A percentile compares a stretch with the other conserved stretches of the same genome.
phyloP scores from a whole-genome alignment of 2,329 filamentous ascomycete species.

The Paraphaeosphaeria sporulosa region DNA sequence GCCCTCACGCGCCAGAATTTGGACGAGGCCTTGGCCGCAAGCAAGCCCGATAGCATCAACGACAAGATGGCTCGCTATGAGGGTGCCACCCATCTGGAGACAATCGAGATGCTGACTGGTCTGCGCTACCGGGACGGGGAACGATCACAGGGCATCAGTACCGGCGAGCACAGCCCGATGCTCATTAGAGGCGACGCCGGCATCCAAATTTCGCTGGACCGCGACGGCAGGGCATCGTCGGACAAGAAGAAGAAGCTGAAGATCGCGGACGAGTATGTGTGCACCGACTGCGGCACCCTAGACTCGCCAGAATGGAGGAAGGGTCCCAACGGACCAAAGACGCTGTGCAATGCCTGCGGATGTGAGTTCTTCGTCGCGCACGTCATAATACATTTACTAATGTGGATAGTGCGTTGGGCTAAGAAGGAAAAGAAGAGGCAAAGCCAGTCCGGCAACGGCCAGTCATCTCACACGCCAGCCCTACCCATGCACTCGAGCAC shows the following conservation, averaged over 20 bases:
- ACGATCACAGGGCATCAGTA: slow-evolving; percentile 85
- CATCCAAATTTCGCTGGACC: slow-evolving; percentile 82
- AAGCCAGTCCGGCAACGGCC: slow-evolving; percentile 20
- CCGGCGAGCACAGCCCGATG: slow-evolving; percentile 80
- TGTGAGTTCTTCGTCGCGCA: slow-evolving; percentile 55
- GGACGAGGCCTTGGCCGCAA: slow-evolving; percentile 72
- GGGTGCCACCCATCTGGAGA: slow-evolving; percentile 75
- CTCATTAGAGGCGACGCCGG: slow-evolving; percentile 86
- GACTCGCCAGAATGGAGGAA: slow-evolving; percentile 97
- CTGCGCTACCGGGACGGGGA: slow-evolving; percentile 88
- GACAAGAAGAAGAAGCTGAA: slow-evolving; percentile 92
- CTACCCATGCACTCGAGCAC: slow-evolving; percentile 42
- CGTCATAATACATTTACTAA: slow-evolving; percentile 23
- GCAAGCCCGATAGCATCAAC: slow-evolving; percentile 75
- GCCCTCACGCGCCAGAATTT: slow-evolving; percentile 82
- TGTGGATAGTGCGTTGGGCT: slow-evolving; percentile 61
- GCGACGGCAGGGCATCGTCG: slow-evolving; percentile 70
- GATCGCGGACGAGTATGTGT: slow-evolving; percentile 84
- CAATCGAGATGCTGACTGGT: slow-evolving; percentile 92
- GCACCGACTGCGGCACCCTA: slow-evolving; percentile 91
- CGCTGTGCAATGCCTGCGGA: slow-evolving; percentile 95
- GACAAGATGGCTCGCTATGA: slow-evolving; percentile 89
- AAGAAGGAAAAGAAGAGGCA: slow-evolving; percentile 79
- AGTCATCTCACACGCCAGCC: slow-evolving; percentile 30
- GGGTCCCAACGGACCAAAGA: slow-evolving; percentile 90